These are phyloP conservation scores for Cryptococcus depauperatus DNA, from an alignment of 1,284 basidiomycete species.

Conservation along the genomic window DNA sequence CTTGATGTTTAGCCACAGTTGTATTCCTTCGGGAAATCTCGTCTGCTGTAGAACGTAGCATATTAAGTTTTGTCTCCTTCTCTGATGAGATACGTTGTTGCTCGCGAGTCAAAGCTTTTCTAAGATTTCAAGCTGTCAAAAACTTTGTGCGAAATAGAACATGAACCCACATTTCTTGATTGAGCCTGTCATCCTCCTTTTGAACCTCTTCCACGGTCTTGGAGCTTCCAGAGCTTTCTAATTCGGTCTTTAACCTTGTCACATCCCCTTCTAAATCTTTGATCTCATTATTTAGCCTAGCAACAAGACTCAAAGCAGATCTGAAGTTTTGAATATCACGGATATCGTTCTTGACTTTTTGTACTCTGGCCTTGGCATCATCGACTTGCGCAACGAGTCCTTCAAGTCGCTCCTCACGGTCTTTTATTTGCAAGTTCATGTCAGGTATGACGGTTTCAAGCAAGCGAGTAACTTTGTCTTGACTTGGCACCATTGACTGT, in stretches of 20 bases:
- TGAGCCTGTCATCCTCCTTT: slow-evolving; percentile 58
- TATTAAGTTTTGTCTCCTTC: slow-evolving; percentile 57
- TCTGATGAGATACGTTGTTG: slow-evolving; percentile 55
- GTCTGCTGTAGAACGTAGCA: slow-evolving; percentile 48
- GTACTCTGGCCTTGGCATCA: slow-evolving; percentile 32
- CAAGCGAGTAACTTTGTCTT: slow-evolving; percentile 46
- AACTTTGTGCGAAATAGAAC: not conserved
- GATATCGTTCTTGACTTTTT: slow-evolving; percentile 33
- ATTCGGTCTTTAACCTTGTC: slow-evolving; percentile 57
- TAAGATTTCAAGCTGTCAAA: not conserved
- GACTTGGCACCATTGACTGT: slow-evolving; percentile 52
- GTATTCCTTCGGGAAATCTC: slow-evolving; percentile 57
- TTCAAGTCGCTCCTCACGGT: slow-evolving; percentile 53
- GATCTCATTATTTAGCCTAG: slow-evolving; percentile 58
- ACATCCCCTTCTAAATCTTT: slow-evolving; percentile 60
- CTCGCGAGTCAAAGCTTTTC: slow-evolving; percentile 61
- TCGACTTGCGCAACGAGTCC: not conserved
- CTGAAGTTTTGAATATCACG: slow-evolving; percentile 61
- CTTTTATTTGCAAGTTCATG: slow-evolving; percentile 58
- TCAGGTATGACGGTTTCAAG: slow-evolving; percentile 57
- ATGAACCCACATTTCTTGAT: slow-evolving; percentile 57
- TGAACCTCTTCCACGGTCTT: slow-evolving; percentile 81
- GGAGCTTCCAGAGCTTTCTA: slow-evolving; percentile 62
- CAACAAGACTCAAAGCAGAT: slow-evolving; percentile 57
- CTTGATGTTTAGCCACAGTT: slow-evolving; percentile 55